A percentile compares a stretch with the other conserved stretches of the same genome.
Evolutionary conservation across 257 asterid genomes (phyloP).

Genomic region (Anisodus acutangulus): DNA sequence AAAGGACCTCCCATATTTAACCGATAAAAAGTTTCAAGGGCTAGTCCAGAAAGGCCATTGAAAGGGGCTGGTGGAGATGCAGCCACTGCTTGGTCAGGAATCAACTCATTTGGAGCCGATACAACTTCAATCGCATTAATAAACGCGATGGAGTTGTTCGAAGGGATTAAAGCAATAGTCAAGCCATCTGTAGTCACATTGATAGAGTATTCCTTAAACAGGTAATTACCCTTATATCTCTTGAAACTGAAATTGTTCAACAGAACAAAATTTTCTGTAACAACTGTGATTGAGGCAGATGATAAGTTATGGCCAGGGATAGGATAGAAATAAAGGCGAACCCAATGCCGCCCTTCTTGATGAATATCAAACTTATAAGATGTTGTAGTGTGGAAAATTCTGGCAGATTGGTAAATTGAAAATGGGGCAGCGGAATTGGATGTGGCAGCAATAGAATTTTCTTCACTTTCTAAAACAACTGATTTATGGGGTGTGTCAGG

Average conservation of each 20-base stretch:
- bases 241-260: conserved; percentile 63
- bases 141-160: conserved; percentile 62
- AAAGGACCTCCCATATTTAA: conserved; percentile 79
- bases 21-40: conserved; percentile 68
- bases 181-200: conserved; percentile 63
- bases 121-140: conserved; percentile 75
- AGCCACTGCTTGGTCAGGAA: conserved; percentile 54
- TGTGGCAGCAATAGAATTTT: conserved; percentile 49
- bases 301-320: conserved; percentile 54
- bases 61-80: conserved; percentile 46
- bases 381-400: conserved; percentile 55
- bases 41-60: conserved; percentile 52
- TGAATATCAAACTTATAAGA: conserved; percentile 55
- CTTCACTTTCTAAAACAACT: conserved; percentile 48
- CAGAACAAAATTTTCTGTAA: conserved; percentile 65
- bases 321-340: conserved; percentile 73
- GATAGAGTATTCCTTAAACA: conserved; percentile 62
- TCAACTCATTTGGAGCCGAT: conserved; percentile 60
- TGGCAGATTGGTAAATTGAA: conserved; percentile 62
- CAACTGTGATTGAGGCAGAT: conserved; percentile 62
- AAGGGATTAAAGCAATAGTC: conserved; percentile 58
- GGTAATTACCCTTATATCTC: conserved; percentile 49
- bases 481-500: conserved; percentile 59
- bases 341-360: conserved; percentile 66
- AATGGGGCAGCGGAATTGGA: conserved; percentile 66